phyloP scores from a whole-genome alignment of 495 filamentous ascomycete species.

The Rhypophila decipiens region DNA sequence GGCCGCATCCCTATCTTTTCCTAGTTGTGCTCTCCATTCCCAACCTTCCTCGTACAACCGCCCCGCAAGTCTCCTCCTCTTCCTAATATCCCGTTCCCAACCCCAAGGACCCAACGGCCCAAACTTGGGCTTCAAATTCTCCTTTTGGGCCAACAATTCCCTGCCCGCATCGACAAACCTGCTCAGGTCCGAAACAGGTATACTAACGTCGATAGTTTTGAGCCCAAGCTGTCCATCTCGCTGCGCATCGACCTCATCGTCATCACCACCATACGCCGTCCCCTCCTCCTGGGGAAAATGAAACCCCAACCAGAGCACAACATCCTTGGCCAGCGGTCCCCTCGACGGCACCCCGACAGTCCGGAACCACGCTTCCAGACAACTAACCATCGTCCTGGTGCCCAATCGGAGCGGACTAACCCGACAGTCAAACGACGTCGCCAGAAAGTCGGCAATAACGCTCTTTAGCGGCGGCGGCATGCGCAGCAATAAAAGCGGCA shows the following conservation, averaged over 20 bases:
- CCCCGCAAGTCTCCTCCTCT: slow-evolving; percentile 32
- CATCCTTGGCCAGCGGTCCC: slow-evolving; percentile 25
- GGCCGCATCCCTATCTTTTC: neutral
- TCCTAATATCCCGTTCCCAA: slow-evolving; percentile 21
- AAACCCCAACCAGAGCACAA: slow-evolving; percentile 37
- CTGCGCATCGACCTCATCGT: slow-evolving; percentile 1
- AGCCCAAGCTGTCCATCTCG: slow-evolving; percentile 31
- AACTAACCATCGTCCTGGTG: slow-evolving; percentile 31
- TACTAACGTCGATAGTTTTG: slow-evolving; percentile 35
- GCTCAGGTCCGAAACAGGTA: slow-evolving; percentile 29
- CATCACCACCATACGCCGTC: neutral
- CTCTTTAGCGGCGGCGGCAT: slow-evolving; percentile 39
- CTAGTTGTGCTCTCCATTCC: slow-evolving; percentile 36
- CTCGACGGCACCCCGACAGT: slow-evolving; percentile 13
- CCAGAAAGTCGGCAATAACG: slow-evolving; percentile 37
- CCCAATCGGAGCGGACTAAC: slow-evolving; percentile 36
- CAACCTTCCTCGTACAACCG: slow-evolving; percentile 38
- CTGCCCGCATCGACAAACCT: slow-evolving; percentile 14
- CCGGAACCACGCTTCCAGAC: slow-evolving; percentile 38
- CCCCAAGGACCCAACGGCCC: neutral
- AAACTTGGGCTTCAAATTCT: slow-evolving; percentile 7
- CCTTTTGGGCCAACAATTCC: neutral
- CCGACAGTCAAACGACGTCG: slow-evolving; percentile 41
- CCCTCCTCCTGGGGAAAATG: slow-evolving; percentile 11
- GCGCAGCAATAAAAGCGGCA: slow-evolving; percentile 39